A percentile compares a stretch with the other conserved stretches of the same genome.
Conservation (phyloP, 805 yeast genomes). For the Starmerella floris region DNA sequence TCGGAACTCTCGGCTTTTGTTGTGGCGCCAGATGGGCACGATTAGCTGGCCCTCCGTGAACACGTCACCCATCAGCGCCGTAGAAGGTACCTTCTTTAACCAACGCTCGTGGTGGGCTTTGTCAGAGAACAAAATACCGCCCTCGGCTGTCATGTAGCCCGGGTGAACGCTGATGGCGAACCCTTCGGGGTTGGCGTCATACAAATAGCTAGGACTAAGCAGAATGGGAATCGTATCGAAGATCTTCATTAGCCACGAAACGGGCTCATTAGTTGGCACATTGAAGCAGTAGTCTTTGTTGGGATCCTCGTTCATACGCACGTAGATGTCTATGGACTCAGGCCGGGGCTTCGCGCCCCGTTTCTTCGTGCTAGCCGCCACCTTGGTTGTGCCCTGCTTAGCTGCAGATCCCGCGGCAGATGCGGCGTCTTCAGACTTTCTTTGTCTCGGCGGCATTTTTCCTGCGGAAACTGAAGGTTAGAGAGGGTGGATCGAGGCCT, state of each 20-base stretch:
- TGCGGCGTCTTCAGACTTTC: not conserved
- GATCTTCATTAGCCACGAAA: constrained; percentile 45
- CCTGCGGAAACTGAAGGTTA: too few relatives aligned
- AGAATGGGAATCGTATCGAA: constrained; percentile 58
- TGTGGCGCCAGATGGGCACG: constrained; percentile 54
- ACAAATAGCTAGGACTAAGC: constrained; percentile 69
- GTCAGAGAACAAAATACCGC: constrained; percentile 57
- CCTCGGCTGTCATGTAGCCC: constrained; percentile 73
- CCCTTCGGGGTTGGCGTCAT: constrained; percentile 47
- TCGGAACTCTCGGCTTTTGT: constrained; percentile 24
- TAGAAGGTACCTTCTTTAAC: constrained; percentile 35
- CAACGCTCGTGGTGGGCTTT: constrained; percentile 41
- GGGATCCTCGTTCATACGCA: constrained; percentile 71
- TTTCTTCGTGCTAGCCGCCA: not conserved
- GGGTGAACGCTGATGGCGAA: constrained; percentile 53
- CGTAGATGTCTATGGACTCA: constrained; percentile 33
- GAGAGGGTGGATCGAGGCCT: too few relatives aligned
- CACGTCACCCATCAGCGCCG: constrained; percentile 41
- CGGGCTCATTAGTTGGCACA: constrained; percentile 43
- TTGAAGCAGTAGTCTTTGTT: constrained; percentile 87
- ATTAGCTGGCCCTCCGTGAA: constrained; percentile 87
- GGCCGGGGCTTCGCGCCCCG: not conserved
- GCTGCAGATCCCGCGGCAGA: not conserved
- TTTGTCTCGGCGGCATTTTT: not conserved
- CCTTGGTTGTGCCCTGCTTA: not conserved